Evolutionary conservation across 208 protist genomes (phyloP), one percentile per base, ranked within the genome.

Genomic region (Leptomonas seymouri): DNA sequence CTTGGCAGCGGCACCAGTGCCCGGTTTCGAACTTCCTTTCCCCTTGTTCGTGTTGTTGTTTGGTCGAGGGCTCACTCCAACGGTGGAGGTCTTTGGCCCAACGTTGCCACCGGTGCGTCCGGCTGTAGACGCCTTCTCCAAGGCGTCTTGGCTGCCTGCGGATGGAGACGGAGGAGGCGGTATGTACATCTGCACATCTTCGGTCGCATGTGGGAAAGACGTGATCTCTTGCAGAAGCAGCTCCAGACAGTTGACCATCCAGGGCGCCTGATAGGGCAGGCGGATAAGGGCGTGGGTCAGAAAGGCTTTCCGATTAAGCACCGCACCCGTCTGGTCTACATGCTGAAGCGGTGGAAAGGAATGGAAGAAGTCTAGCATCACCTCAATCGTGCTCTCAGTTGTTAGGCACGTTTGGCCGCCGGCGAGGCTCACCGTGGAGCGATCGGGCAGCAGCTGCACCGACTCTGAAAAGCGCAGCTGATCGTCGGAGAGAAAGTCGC

Each of bases 211-310:
- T 4, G 61, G 61, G 28, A 62, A 9, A 9, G 74, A 66, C n/a
- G 71, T 79, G 2, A 76, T 53, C 59, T 81, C 63, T 8, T 60
- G 63, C 18, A 93, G 78, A 42, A 96, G 76, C 11, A 74, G 42
- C 20, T 65, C 59, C 20, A 96, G 36, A n/a, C 75, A 85, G 27
- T 23, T 61, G 23, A 59, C 51, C 23, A 71, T 80, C 84, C 88
- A 93, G 44, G 74, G 58, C 9, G 81, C 81, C 3, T 60, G 59
- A 67, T 91, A 96, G 28, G 91, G 88, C 75, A 96, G 77, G 49
- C 81, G 71, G 42, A 93, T 66, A 23, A 96, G 56, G 27, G 76
- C 85, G 60, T 83, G 81, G 0, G 91, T 88, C 41, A 96, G 69
- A 65, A 93, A 89, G 0, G 68, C 62, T 4, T 71, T 71, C 15